phyloP scores from a whole-genome alignment of 805 yeast species.

The Barnettozyma sp. region DNA sequence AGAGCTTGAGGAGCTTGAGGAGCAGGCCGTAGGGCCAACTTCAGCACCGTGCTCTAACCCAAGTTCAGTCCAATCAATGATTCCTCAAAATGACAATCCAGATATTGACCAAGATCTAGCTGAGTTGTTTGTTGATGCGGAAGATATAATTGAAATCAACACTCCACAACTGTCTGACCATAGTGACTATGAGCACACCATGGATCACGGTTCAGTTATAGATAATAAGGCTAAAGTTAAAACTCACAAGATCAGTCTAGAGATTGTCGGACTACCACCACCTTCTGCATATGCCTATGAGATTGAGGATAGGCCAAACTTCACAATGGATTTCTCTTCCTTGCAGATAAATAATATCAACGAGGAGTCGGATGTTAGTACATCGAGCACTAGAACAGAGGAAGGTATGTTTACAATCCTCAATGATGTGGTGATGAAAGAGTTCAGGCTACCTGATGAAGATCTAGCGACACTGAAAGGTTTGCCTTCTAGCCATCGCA shows the following conservation, averaged over 20 bases:
- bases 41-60: no score
- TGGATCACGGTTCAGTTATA: no score
- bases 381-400: constrained; percentile 8
- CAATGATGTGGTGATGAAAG: constrained; percentile 1
- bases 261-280: neutral
- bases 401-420: constrained; percentile 8
- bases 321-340: constrained; percentile 1
- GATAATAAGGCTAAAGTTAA: neutral
- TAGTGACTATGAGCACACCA: no score
- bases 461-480: neutral
- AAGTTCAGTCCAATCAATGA: no score
- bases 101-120: neutral
- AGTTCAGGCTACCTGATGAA: constrained; percentile 4
- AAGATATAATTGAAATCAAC: neutral
- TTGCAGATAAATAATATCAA: no score
- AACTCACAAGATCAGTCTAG: neutral
- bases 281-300: constrained; percentile 2
- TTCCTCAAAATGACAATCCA: neutral
- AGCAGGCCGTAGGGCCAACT: neutral
- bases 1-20: neutral
- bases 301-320: constrained; percentile 1
- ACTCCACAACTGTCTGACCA: no score
- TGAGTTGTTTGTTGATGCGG: neutral
- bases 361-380: neutral
- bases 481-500: neutral